Evolutionary conservation across 2,329 filamentous ascomycete species (phyloP).

Genomic region (Cladosporium sp.): DNA sequence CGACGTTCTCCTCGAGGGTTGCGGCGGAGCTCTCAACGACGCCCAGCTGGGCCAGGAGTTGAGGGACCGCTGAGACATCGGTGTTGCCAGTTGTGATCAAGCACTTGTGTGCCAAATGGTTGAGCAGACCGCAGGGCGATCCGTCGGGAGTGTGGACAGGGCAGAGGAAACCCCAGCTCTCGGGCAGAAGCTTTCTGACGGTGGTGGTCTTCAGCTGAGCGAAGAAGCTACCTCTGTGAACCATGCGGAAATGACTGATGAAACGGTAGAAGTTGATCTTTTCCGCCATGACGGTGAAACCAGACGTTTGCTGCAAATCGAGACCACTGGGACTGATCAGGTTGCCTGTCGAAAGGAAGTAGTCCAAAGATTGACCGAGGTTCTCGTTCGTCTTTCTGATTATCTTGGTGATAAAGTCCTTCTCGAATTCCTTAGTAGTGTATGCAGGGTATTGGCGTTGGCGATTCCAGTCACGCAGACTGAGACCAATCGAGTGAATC

Average conservation of each 20-base stretch:
- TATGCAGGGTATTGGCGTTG: slow-evolving; percentile 57
- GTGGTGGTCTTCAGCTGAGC: slow-evolving; percentile 96
- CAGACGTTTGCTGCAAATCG: slow-evolving; percentile 89
- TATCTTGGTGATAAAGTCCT: slow-evolving; percentile 74
- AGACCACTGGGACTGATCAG: slow-evolving; percentile 85
- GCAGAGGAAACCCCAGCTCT: slow-evolving; percentile 97
- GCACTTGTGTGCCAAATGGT: slow-evolving; percentile 94
- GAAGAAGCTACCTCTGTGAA: slow-evolving; percentile 98
- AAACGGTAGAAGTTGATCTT: slow-evolving; percentile 99
- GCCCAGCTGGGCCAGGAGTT: slow-evolving; percentile 73
- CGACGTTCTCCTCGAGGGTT: slow-evolving; percentile 75
- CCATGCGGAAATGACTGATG: slow-evolving; percentile 98
- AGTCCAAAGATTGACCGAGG: slow-evolving; percentile 80
- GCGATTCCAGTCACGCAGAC: slow-evolving; percentile 49
- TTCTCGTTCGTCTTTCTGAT: slow-evolving; percentile 83
- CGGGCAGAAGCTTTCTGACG: slow-evolving; percentile 88
- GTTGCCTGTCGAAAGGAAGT: slow-evolving; percentile 95
- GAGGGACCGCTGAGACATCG: slow-evolving; percentile 70
- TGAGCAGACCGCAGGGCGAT: slow-evolving; percentile 86
- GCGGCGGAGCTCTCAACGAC: slow-evolving; percentile 72
- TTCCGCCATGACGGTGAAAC: slow-evolving; percentile 94
- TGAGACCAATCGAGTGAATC: slow-evolving; percentile 57
- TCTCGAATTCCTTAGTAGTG: slow-evolving; percentile 69
- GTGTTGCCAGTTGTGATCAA: slow-evolving; percentile 73
- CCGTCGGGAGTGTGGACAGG: slow-evolving; percentile 97